Conservation (phyloP, 2,329 filamentous ascomycete species). For the Metarhizium humberi region DNA sequence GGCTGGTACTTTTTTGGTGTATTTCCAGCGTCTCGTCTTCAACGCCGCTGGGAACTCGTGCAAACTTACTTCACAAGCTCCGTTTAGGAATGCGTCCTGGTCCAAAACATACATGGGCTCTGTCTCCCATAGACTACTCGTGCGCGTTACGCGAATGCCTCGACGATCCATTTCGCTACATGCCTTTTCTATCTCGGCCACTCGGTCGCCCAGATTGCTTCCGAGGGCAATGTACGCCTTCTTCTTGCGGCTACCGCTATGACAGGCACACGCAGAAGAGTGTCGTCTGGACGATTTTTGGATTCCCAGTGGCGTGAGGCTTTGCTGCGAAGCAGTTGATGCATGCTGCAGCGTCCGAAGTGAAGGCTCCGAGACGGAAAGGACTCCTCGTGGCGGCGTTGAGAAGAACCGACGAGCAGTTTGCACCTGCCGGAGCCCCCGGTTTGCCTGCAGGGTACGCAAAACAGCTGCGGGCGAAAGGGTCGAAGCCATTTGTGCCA, state of each 20-base stretch:
- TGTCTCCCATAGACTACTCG: slow-evolving; percentile 89
- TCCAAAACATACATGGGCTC: slow-evolving; percentile 93
- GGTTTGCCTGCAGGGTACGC: background rate
- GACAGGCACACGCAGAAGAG: slow-evolving; percentile 25
- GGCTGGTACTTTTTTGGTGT: background rate
- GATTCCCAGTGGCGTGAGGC: background rate
- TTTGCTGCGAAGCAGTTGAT: background rate
- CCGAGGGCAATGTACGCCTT: slow-evolving; percentile 79
- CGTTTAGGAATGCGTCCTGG: slow-evolving; percentile 84
- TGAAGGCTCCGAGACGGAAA: background rate
- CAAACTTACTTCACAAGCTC: slow-evolving; percentile 67
- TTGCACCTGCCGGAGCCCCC: background rate
- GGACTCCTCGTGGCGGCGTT: slow-evolving; percentile 2
- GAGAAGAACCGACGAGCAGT: background rate
- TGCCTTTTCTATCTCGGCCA: slow-evolving; percentile 76
- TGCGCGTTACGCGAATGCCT: slow-evolving; percentile 65
- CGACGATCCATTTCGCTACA: slow-evolving; percentile 66
- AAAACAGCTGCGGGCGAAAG: background rate
- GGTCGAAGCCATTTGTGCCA: background rate
- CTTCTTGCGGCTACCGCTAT: slow-evolving; percentile 23
- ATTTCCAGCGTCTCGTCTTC: background rate
- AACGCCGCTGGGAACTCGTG: background rate
- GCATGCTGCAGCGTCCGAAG: background rate
- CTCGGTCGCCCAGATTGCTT: slow-evolving; percentile 82
- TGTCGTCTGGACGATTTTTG: slow-evolving; percentile 5